Evolutionary conservation across 2,329 filamentous ascomycete genomes (phyloP).

Genomic region (Raffaelea albimanens): DNA sequence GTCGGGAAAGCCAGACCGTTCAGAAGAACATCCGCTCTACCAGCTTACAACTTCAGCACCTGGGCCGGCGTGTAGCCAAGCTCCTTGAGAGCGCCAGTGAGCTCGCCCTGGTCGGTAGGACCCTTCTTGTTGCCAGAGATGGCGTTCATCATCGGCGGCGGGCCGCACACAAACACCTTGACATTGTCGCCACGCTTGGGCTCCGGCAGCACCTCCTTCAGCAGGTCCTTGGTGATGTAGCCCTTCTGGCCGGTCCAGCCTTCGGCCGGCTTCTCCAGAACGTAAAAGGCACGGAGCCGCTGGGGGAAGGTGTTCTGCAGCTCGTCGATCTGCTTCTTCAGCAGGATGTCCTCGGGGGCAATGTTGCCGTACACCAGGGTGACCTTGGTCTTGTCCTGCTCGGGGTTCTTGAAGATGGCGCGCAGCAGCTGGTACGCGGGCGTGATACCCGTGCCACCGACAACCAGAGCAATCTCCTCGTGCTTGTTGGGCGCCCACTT

Average conservation of each 20-base stretch:
- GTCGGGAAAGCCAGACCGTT: no score
- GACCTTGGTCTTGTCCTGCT: conserved; percentile 92
- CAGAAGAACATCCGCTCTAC: not conserved
- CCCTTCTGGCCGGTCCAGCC: conserved; percentile 72
- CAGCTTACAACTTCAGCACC: conserved; percentile 79
- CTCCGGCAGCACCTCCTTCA: conserved; percentile 92
- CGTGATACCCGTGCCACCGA: conserved; percentile 94
- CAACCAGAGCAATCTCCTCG: conserved; percentile 74
- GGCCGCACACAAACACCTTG: conserved; percentile 95
- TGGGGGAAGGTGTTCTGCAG: conserved; percentile 94
- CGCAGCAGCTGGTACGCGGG: conserved; percentile 95
- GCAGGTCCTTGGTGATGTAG: conserved; percentile 77
- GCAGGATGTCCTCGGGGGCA: conserved; percentile 78
- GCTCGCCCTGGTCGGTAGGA: conserved; percentile 88
- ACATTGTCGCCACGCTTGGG: conserved; percentile 76
- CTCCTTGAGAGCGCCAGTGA: conserved; percentile 66
- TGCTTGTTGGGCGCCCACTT: conserved; percentile 87
- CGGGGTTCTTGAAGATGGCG: conserved; percentile 89
- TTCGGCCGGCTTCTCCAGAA: conserved; percentile 69
- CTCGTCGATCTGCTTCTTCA: conserved; percentile 74
- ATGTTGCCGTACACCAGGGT: conserved; percentile 92
- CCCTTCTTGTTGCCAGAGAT: conserved; percentile 84
- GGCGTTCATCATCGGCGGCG: conserved; percentile 86
- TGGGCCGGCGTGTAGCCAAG: conserved; percentile 51
- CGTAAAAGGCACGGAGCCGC: conserved; percentile 91